Evolutionary conservation across 1,284 basidiomycete genomes (phyloP).

Genomic region (Trametes versicolor): DNA sequence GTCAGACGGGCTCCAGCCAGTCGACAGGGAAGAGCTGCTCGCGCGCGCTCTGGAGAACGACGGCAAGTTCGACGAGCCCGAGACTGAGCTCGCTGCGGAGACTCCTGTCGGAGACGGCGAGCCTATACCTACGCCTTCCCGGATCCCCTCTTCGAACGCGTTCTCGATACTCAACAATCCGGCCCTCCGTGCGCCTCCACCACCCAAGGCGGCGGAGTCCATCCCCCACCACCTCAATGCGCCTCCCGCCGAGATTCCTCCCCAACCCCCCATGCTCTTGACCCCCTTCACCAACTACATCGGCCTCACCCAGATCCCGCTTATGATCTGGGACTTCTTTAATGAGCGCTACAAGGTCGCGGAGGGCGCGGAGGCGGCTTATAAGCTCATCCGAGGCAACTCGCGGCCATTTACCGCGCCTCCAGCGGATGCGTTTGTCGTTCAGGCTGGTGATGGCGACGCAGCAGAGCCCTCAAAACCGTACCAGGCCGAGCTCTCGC

Average conservation of each 20-base stretch:
- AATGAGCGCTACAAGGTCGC: slow-evolving; percentile 86
- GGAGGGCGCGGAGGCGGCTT: slow-evolving; percentile 85
- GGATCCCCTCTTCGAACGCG: slow-evolving; percentile 50
- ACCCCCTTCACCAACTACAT: slow-evolving; percentile 90
- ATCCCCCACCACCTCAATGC: slow-evolving; percentile 47
- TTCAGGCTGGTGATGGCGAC: slow-evolving; percentile 25
- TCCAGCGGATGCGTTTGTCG: slow-evolving; percentile 25
- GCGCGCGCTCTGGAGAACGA: slow-evolving; percentile 77
- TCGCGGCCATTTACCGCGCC: slow-evolving; percentile 71
- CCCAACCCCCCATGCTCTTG: slow-evolving; percentile 86
- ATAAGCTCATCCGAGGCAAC: slow-evolving; percentile 73
- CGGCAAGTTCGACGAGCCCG: slow-evolving; percentile 79
- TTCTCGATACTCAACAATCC: slow-evolving; percentile 53
- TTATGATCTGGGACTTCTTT: slow-evolving; percentile 94
- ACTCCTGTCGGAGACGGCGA: slow-evolving; percentile 46
- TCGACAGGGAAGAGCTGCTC: slow-evolving; percentile 83
- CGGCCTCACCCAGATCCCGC: slow-evolving; percentile 88
- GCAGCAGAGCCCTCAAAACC: slow-evolving; percentile 36
- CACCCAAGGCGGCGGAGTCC: slow-evolving; percentile 34
- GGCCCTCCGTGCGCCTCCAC: slow-evolving; percentile 35
- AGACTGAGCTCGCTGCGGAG: slow-evolving; percentile 41
- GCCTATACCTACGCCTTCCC: slow-evolving; percentile 52
- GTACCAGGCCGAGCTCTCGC: slow-evolving; percentile 37
- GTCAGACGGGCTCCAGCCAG: slow-evolving; percentile 75
- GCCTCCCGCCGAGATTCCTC: slow-evolving; percentile 72